Evolutionary conservation across 2,329 filamentous ascomycete genomes (phyloP), one percentile per base, ranked within the genome.

Genomic region (Penicillium fuscoglaucum): DNA sequence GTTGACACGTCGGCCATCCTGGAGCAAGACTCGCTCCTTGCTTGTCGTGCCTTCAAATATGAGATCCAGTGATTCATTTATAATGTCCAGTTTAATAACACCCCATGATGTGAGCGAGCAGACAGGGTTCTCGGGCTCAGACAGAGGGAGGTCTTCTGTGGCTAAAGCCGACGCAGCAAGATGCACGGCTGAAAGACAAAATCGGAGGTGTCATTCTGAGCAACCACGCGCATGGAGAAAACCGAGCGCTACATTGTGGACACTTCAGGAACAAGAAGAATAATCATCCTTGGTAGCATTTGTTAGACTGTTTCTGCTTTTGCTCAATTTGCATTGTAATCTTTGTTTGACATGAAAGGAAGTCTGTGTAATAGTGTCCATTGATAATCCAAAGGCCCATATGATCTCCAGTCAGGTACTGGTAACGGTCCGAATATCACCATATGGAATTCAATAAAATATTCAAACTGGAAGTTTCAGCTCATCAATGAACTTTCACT

Each of bases 141-240:
- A 55, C 19, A 49, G 35, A 19, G 40, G 12, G 3, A 43, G 29
- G 15, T 33, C 43, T 0, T 40, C 19, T 8, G 31, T 49, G 2
- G n/a, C 57, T 35, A 29, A 40, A 28, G n/a, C 39, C 7, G 54
- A 61, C 44, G 60, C 60, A n/a, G 52, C 51, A 9, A 55, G 37
- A n/a, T 53, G 63, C 28, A 26, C 55, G n/a, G 58, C 55, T 4
- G 69, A 67, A 24, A 66, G 69, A 52, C 65, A 69, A 6, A 72
- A 76, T 65, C 65, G 72, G 19, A 67, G 74, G 51, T 73, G 72
- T 54, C 74, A 76, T 62, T 76, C 74, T 13, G 73, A 75, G 52
- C 71, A 74, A 55, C 74, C 74, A 26, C 67, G 72, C 40, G 63
- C 72, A 28, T 76, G 74, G 74, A 72, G 68, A 40, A 65, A 69